Evolutionary conservation across 331 rosid species (phyloP), one percentile per base, ranked within the genome.

Genomic region (Malus hybrid): DNA sequence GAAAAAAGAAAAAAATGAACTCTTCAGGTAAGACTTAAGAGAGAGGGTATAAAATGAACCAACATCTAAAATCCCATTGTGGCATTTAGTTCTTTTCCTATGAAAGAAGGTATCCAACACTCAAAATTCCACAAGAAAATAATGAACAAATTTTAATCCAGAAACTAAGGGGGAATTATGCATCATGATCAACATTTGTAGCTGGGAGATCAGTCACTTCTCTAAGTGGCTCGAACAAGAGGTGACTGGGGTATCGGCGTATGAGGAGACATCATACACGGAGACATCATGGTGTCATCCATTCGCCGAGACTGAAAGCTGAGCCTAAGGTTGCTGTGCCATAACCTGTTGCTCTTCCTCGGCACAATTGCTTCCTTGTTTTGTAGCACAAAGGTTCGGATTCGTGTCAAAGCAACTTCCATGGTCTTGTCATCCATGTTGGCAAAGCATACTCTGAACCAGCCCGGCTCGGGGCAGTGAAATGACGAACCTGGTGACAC

Each of bases 391-490:
- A 90, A 90, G 10, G 6, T 44, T 12, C 80, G 57, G 57, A 90
- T 88, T 50, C 97, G 85, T 0, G 72, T 74, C 75, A 93, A 44
- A 33, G 98, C 88, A 73, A 82, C 67, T 13, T 87, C 80, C 83
- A 91, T 87, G 5, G 93, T 84, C 27, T 15, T 64, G 16, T 93
- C 90, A 62, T 93, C 98, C 95, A 93, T 93, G 74, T 91, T 93
- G 28, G 96, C 98, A 76, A 86, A 82, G 71, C 97, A 91, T 12
- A 91, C 94, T 72, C 97, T 85, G 67, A 91, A 93, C 98, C 97
- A 91, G 3, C 98, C 97, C 6, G 97, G 87, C 59, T 91, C 96
- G 1, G 88, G 79, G 86, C 96, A 93, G 44, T 86, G 98, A 36
- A 91, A 93, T 6, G 98, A 93, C 50, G 78, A 69, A 14, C 98